These are phyloP conservation scores for Agrostemma githago DNA, from an alignment of 148 eudicot species.

Conservation along the genomic window DNA sequence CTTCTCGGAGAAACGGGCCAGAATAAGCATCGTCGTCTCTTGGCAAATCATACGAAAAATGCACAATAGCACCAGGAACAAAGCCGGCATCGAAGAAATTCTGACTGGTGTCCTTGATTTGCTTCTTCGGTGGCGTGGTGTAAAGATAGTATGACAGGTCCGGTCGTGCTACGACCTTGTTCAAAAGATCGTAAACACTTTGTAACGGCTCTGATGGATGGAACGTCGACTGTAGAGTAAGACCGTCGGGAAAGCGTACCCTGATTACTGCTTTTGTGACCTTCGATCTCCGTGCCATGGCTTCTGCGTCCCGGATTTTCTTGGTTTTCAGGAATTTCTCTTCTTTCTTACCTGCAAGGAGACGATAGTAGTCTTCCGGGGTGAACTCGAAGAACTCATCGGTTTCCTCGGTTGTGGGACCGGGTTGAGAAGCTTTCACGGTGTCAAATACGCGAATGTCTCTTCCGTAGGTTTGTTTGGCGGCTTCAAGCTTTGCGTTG, in stretches of 20 bases:
- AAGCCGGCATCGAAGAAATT: conserved; percentile 86
- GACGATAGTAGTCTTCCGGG: conserved; percentile 60
- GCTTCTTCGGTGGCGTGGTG: conserved; percentile 90
- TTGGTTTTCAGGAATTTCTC: conserved; percentile 74
- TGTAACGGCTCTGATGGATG: conserved; percentile 79
- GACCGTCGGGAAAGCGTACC: conserved; percentile 75
- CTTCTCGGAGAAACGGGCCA: conserved; percentile 62
- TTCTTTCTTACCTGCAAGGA: conserved; percentile 60
- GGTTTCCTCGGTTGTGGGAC: conserved; percentile 47
- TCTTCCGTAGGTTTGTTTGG: conserved; percentile 61
- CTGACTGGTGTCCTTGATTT: conserved; percentile 55
- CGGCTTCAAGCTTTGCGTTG: conserved; percentile 54
- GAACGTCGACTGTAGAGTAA: conserved; percentile 67
- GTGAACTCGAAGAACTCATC: conserved; percentile 81
- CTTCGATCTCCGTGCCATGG: conserved; percentile 63
- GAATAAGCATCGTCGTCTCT: conserved; percentile 45
- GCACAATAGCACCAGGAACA: conserved; percentile 89
- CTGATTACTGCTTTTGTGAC: conserved; percentile 64
- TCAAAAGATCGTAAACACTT: conserved; percentile 59
- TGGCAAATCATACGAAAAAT: conserved; percentile 64
- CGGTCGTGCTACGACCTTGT: conserved; percentile 58
- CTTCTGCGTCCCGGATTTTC: conserved; percentile 78
- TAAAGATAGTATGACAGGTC: conserved; percentile 75
- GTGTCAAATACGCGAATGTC: conserved; percentile 74
- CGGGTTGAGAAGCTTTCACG: conserved; percentile 35